These are phyloP conservation scores for Pythium brachiatum DNA, from an alignment of 352 stramenopile species.

Conservation along the genomic window DNA sequence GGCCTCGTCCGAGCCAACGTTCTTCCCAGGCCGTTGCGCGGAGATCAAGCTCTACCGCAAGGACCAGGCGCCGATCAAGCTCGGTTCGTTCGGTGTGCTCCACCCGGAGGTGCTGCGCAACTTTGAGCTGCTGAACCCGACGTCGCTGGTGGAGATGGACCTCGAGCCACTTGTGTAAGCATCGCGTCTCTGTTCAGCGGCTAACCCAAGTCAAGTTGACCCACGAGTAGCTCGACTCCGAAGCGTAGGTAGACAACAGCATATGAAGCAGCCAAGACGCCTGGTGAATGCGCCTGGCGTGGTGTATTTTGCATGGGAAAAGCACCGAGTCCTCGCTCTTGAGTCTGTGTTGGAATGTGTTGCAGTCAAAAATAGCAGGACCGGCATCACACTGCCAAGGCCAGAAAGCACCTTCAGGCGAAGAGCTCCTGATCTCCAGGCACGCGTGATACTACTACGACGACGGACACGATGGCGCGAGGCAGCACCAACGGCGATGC, in stretches of 20 bases:
- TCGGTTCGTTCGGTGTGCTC: slow-evolving; percentile 98
- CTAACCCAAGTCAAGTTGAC: neutral
- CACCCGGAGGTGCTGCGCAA: slow-evolving; percentile 97
- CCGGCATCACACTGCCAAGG: neutral
- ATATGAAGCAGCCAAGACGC: slow-evolving; percentile 3
- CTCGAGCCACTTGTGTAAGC: slow-evolving; percentile 95
- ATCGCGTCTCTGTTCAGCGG: neutral
- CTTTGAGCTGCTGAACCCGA: slow-evolving; percentile 98
- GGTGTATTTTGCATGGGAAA: slow-evolving; percentile 7
- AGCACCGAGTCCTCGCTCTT: neutral
- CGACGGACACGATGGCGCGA: slow-evolving; percentile 8
- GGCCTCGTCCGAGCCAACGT: slow-evolving; percentile 70
- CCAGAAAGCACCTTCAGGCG: neutral
- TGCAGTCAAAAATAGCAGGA: slow-evolving; percentile 21
- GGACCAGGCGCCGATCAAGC: slow-evolving; percentile 57
- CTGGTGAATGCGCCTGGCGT: neutral
- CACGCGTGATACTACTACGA: neutral
- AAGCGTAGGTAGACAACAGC: neutral
- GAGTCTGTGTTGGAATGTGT: slow-evolving; percentile 2
- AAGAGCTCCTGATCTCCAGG: neutral
- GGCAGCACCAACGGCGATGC: slow-evolving; percentile 33
- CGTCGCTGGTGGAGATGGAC: slow-evolving; percentile 97
- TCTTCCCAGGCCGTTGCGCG: slow-evolving; percentile 96
- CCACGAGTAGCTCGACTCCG: neutral
- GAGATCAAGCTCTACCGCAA: slow-evolving; percentile 91